phyloP scores from a whole-genome alignment of 768 basidiomycete genomes.

The Russula dissimulans region DNA sequence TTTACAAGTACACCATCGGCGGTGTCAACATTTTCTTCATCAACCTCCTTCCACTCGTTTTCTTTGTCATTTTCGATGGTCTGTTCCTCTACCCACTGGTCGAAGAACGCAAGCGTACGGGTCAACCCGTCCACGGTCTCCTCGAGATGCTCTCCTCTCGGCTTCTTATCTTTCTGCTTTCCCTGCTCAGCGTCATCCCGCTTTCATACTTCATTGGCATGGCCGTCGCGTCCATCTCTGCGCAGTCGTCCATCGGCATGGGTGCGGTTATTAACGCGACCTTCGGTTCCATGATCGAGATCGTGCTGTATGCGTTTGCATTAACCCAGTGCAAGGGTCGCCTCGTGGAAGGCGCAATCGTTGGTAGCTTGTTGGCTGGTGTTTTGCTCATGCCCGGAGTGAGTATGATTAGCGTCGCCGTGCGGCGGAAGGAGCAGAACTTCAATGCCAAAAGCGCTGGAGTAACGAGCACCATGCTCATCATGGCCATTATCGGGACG shows the following conservation, averaged over 20 bases:
- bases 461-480: slow-evolving; percentile 98
- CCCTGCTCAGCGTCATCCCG: slow-evolving; percentile 88
- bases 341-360: slow-evolving; percentile 93
- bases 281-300: slow-evolving; percentile 97
- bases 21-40: slow-evolving; percentile 98
- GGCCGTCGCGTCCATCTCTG: slow-evolving; percentile 99
- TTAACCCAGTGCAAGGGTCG: slow-evolving; percentile 86
- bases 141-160: slow-evolving; percentile 63
- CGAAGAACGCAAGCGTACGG: slow-evolving; percentile 47
- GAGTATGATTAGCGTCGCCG: slow-evolving; percentile 88
- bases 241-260: slow-evolving; percentile 97
- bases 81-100: slow-evolving; percentile 68
- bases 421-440: slow-evolving; percentile 87
- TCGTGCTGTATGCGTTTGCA: slow-evolving; percentile 86
- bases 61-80: slow-evolving; percentile 93
- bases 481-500: slow-evolving; percentile 98
- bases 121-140: slow-evolving; percentile 51
- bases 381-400: slow-evolving; percentile 95
- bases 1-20: slow-evolving; percentile 98
- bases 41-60: slow-evolving; percentile 87
- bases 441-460: slow-evolving; percentile 99
- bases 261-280: slow-evolving; percentile 99
- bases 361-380: slow-evolving; percentile 90
- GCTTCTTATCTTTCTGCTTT: slow-evolving; percentile 72
- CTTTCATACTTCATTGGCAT: slow-evolving; percentile 99